Evolutionary conservation across 2,329 filamentous ascomycete genomes (phyloP), one percentile per base, ranked within the genome.

Genomic region (Ophiostoma himal-ulmi): DNA sequence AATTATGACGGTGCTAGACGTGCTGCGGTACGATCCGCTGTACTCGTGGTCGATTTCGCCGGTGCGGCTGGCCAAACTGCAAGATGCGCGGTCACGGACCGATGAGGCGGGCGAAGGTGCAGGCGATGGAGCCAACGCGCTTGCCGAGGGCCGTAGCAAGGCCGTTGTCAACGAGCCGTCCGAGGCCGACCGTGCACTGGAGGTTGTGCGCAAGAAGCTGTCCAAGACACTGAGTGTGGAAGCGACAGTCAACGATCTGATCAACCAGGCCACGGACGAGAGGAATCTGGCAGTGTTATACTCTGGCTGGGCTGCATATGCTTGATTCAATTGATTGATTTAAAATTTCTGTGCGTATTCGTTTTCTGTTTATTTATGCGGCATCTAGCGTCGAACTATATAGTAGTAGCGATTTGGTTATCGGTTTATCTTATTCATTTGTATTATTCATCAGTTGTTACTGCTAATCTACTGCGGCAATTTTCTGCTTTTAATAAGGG

Each of bases 1-100:
- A 64, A 99, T 99, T 81, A 98, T 97, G 94, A 98, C 95, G 0
- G 93, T 99, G 69, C 87, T 99, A 26, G 96, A 99, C 77, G 96
- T 99, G 30, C 83, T 99, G 71, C 91, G 96, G n/a, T 98, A 97
- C 80, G 95, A 99, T 83, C 96, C 95, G 0, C 82, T 99, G 72
- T 96, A 98, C 79, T 95, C 89, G 72, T 99, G 95, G 95, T 94
- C 92, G 48, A 89, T 97, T 70, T 95, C 92, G 13, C 88, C 88
- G 0, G 82, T 89, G 44, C 83, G 88, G 26, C 80, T 90, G 71
- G 86, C 87, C 57, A 89, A 89, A 76, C 79, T 90, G 70, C 88
- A 90, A 76, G 86, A 87, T 75, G 87, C 85, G 10, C 82, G 89
- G 64, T 68, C 70, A 14, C 71, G 72, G 3, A 80, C 85, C 2